Conservation (phyloP, 2,329 filamentous ascomycete genomes). For the Neoascochyta sp. region DNA sequence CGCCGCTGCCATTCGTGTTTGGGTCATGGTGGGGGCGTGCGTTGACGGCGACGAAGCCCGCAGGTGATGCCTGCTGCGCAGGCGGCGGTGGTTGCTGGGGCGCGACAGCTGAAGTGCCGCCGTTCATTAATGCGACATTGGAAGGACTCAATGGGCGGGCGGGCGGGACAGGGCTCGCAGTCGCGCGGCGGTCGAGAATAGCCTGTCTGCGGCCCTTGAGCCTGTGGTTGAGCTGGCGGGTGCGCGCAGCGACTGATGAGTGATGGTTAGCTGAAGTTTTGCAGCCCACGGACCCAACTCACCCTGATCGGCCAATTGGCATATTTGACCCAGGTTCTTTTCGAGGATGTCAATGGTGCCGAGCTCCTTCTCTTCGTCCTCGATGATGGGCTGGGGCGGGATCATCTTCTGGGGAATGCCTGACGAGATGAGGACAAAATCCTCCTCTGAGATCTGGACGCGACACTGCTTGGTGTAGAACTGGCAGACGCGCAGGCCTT, state of each 20-base stretch:
- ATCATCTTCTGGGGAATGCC: conserved; percentile 80
- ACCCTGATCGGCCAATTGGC: conserved; percentile 76
- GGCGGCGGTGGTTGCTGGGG: too few relatives aligned
- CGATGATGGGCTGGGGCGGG: conserved; percentile 73
- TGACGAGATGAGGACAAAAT: conserved; percentile 78
- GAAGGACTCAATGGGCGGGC: conserved; percentile 39
- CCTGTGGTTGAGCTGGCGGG: conserved; percentile 76
- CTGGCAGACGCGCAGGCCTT: conserved; percentile 70
- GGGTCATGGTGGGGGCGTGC: conserved; percentile 42
- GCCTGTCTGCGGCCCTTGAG: conserved; percentile 70
- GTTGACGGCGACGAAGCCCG: conserved; percentile 60
- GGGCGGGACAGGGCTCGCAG: conserved; percentile 41
- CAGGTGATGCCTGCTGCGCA: conserved; percentile 40
- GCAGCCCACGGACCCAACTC: conserved; percentile 14
- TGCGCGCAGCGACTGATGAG: conserved; percentile 58
- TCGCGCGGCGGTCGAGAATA: conserved; percentile 62
- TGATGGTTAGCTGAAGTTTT: conserved; percentile 1
- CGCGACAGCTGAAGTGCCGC: conserved; percentile 25
- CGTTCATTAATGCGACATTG: conserved; percentile 43
- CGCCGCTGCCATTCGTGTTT: conserved; percentile 44
- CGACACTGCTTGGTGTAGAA: conserved; percentile 77
- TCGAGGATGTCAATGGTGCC: conserved; percentile 81
- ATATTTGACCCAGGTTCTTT: conserved; percentile 70
- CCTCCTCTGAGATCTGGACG: conserved; percentile 83
- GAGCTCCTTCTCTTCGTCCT: conserved; percentile 82